phyloP scores from a whole-genome alignment of 441 rosid species.

The Euphorbia corollata region DNA sequence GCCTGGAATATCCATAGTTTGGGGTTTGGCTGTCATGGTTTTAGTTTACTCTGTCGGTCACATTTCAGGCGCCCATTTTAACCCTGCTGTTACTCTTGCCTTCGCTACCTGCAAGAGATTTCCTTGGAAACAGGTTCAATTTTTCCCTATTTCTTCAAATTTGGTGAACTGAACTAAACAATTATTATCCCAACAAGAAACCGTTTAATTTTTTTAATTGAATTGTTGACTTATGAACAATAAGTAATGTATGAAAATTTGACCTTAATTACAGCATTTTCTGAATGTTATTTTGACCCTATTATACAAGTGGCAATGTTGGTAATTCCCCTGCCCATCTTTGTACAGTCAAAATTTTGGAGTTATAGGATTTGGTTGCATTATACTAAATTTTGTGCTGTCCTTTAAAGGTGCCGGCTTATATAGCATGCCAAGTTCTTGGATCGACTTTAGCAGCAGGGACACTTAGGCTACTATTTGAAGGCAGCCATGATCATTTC shows the following conservation, averaged over 20 bases:
- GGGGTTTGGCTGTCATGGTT: slow-evolving; percentile 89
- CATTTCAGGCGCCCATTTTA: slow-evolving; percentile 95
- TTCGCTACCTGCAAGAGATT: slow-evolving; percentile 72
- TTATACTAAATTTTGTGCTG: background rate
- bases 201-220: background rate
- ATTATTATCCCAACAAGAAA: slow-evolving; percentile 4
- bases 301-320: background rate
- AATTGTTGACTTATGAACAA: background rate
- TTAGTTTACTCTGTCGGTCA: slow-evolving; percentile 84
- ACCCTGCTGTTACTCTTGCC: slow-evolving; percentile 89
- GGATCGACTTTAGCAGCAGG: slow-evolving; percentile 78
- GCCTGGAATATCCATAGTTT: slow-evolving; percentile 69
- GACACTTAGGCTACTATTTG: slow-evolving; percentile 58
- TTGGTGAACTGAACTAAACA: slow-evolving; percentile 15
- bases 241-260: background rate
- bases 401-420: slow-evolving; percentile 57
- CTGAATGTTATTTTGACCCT: slow-evolving; percentile 7
- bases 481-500: slow-evolving; percentile 52
- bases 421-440: slow-evolving; percentile 49
- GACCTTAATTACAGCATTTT: background rate
- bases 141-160: background rate
- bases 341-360: too few relatives aligned
- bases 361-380: background rate
- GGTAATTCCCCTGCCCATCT: too few relatives aligned
- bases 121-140: slow-evolving; percentile 62